Base-by-base conservation (phyloP, 495 filamentous ascomycete genomes). In the Penicillium verhagenii region DNA sequence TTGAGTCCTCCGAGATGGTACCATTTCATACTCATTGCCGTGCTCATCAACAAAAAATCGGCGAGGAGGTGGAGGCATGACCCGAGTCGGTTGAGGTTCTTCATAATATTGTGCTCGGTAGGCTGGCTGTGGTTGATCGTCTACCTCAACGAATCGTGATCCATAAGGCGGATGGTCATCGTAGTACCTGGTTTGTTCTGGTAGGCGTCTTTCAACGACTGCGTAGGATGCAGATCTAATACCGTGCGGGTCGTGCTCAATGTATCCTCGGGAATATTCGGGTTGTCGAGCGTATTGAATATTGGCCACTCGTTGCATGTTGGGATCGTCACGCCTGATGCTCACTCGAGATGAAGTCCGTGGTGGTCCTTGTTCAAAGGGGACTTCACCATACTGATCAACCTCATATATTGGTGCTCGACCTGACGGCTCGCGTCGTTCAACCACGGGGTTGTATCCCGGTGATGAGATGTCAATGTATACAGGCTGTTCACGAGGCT, bases 21-120 rank as follows among this genome's bases (percentile, higher is more conserved):
- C 63, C 6, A 84, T 77, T 64, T 88, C 87, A 44, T 86, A 92
- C 61, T 88, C 79, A 52, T 84, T 84, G 20, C 88, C 88, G 69
- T 81, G 83, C 50, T 86, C 80, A 65, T 91, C 88, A 43, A 91
- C 71, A 40, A 90, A 70, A 52, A 90, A 82, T 45, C 87, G 81
- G 1, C 82, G 77, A 23, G 81, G 77, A 21, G 81, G 76, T 24
- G 87, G 82, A 26, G 81, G 79, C 64, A 85, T 79, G 55, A 85
- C 75, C 9, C 76, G 68, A 24, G 72, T 70, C 6, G 78, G 55
- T 14, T 65, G 59, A 21, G 64, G 64, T 21, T 76, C 76, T 26
- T 72, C 72, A 47, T 72, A 67, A 40, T 75, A 78, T 16, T 69
- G 47, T 52, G 84, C 82, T 31, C 79, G 74, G 45, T 72, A 72